Evolutionary conservation across 2,329 filamentous ascomycete genomes (phyloP).

Genomic region (Fusarium piperis): DNA sequence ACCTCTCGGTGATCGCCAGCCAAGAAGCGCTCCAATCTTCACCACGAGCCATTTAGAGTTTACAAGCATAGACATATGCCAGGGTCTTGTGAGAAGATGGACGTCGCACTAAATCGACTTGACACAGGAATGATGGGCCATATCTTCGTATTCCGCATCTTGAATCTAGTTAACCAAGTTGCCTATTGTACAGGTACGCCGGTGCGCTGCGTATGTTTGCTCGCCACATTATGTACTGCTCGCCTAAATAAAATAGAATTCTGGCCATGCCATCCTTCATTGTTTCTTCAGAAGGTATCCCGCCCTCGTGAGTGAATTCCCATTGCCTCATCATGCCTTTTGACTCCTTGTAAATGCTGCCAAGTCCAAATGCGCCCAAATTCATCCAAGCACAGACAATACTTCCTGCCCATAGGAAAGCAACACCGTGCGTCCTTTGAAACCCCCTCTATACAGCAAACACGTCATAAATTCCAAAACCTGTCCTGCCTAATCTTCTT

Average conservation of each 20-base stretch:
- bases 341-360: constrained; percentile 33
- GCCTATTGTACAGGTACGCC: constrained; percentile 24
- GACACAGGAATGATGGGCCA: not conserved
- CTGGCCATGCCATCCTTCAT: constrained; percentile 1
- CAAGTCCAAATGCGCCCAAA: constrained; percentile 22
- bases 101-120: not conserved
- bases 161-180: not conserved
- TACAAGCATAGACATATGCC: not conserved
- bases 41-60: constrained; percentile 7
- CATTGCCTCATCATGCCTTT: constrained; percentile 16
- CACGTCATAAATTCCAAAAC: not conserved
- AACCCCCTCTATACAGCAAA: constrained; percentile 1
- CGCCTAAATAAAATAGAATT: not conserved
- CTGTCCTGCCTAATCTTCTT: not conserved
- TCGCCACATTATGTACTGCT: constrained; percentile 9
- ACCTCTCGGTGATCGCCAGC: constrained; percentile 10
- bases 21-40: constrained; percentile 33
- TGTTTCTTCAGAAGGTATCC: constrained; percentile 20
- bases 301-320: constrained; percentile 20
- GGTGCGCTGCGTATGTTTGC: constrained; percentile 3
- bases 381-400: not conserved
- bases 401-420: no score
- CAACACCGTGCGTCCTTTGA: constrained; percentile 2
- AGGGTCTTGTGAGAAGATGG: not conserved
- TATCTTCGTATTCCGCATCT: constrained; percentile 7